Evolutionary conservation across 2,329 filamentous ascomycete genomes (phyloP).

Genomic region (Clarireedia hainanense): DNA sequence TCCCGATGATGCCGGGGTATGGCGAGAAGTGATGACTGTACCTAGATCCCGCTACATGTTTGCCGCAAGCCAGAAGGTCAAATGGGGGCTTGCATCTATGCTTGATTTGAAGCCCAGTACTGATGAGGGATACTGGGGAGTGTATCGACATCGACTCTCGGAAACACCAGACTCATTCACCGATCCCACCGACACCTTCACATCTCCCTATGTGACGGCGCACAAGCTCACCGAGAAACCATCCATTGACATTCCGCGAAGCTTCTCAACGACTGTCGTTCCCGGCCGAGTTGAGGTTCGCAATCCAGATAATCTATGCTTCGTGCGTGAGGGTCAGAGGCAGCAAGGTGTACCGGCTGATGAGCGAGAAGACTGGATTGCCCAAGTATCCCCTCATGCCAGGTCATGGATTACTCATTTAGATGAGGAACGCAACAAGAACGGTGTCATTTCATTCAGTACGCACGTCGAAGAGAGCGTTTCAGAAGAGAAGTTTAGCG

Average conservation of each 20-base stretch:
- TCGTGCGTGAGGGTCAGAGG: conserved; percentile 15
- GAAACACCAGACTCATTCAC: conserved; percentile 13
- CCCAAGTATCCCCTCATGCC: conserved; percentile 12
- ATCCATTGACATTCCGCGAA: background rate
- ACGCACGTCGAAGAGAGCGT: conserved; percentile 10
- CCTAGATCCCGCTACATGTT: conserved; percentile 16
- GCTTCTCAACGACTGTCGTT: background rate
- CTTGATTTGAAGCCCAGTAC: conserved; percentile 10
- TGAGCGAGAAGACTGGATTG: conserved; percentile 13
- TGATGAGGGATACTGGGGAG: conserved; percentile 18
- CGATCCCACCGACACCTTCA: conserved; percentile 12
- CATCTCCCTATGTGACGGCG: conserved; percentile 10
- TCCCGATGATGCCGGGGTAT: conserved; percentile 16
- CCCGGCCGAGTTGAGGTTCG: conserved; percentile 7
- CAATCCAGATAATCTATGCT: conserved; percentile 15
- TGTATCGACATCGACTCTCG: conserved; percentile 16
- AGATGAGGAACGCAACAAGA: conserved; percentile 11
- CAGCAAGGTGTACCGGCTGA: conserved; percentile 11
- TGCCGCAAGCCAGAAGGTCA: conserved; percentile 12
- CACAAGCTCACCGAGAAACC: background rate
- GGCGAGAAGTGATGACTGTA: conserved; percentile 18
- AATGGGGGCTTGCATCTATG: conserved; percentile 12
- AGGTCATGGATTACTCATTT: conserved; percentile 14
- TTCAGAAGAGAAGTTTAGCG: background rate
- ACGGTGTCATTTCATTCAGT: conserved; percentile 12